These are phyloP conservation scores for Trichophyton benhamiae DNA, from an alignment of 2,329 filamentous ascomycete species.

Conservation along the genomic window DNA sequence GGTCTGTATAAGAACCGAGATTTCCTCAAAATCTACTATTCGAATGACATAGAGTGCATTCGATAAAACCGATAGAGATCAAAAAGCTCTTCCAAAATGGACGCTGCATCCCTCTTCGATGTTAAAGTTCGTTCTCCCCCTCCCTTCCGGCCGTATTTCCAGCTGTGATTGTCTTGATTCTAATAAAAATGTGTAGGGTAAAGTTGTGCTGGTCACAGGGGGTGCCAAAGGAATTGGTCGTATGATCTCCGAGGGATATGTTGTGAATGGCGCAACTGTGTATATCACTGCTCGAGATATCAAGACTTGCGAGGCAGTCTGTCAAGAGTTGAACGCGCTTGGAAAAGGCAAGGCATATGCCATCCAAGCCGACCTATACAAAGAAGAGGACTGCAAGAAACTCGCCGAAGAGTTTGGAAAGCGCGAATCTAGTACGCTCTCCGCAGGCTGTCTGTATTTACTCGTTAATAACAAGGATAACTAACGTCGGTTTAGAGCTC, in stretches of 20 bases:
- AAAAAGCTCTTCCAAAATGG: constrained; percentile 32
- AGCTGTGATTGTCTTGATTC: constrained; percentile 44
- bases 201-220: constrained; percentile 40
- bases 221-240: constrained; percentile 42
- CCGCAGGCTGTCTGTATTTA: background rate
- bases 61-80: background rate
- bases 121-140: constrained; percentile 41
- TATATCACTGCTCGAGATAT: constrained; percentile 44
- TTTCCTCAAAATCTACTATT: background rate
- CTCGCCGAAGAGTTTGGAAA: constrained; percentile 39
- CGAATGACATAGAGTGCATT: no score
- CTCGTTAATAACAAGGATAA: constrained; percentile 21
- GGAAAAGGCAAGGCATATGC: constrained; percentile 41
- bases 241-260: constrained; percentile 44
- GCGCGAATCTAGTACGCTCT: constrained; percentile 41
- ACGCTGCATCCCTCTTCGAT: constrained; percentile 43
- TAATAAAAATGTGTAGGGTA: constrained; percentile 36
- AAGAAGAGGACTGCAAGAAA: constrained; percentile 39
- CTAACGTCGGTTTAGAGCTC: constrained; percentile 40
- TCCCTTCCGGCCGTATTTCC: constrained; percentile 1
- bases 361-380: constrained; percentile 41
- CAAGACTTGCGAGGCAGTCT: constrained; percentile 37
- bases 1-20: no score
- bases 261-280: constrained; percentile 41
- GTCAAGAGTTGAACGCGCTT: constrained; percentile 37